Evolutionary conservation across 2,329 filamentous ascomycete species (phyloP).

Genomic region (Zasmidium angulare): DNA sequence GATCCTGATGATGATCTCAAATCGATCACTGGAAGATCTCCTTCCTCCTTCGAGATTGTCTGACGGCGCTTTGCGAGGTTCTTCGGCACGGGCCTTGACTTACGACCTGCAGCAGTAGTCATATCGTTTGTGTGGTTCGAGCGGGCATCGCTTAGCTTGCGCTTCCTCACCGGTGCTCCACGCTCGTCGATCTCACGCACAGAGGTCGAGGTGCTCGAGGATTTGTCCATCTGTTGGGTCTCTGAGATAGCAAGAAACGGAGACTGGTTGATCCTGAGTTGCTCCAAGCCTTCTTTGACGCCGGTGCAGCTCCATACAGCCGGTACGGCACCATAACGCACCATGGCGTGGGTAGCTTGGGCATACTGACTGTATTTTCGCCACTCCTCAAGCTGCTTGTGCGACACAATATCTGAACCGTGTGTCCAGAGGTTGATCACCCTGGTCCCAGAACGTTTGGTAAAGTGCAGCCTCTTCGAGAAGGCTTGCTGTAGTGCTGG

Average conservation of each 20-base stretch:
- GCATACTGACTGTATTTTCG: background rate
- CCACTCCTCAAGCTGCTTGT: background rate
- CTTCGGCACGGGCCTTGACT: too few species aligned
- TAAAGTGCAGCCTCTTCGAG: background rate
- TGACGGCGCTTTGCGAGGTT: background rate
- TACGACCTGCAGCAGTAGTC: too few species aligned
- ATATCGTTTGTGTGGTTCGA: too few species aligned
- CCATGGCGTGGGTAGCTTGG: background rate
- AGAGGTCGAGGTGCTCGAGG: too few species aligned
- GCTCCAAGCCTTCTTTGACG: background rate
- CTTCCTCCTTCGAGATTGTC: background rate
- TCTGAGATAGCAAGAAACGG: background rate
- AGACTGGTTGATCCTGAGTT: background rate
- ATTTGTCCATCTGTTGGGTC: too few species aligned
- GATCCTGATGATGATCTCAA: background rate
- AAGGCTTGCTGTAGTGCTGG: background rate
- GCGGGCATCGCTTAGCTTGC: too few species aligned
- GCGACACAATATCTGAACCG: background rate
- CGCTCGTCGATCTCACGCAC: too few species aligned
- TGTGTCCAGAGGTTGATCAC: background rate
- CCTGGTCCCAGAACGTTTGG: background rate
- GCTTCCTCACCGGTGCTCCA: too few species aligned
- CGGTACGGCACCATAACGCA: background rate
- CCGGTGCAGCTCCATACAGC: background rate
- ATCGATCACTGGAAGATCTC: background rate